Evolutionary conservation across 192 early-diverging fungal genomes (phyloP), one percentile per base, ranked within the genome.

Genomic region (Funneliformis geosporum): DNA sequence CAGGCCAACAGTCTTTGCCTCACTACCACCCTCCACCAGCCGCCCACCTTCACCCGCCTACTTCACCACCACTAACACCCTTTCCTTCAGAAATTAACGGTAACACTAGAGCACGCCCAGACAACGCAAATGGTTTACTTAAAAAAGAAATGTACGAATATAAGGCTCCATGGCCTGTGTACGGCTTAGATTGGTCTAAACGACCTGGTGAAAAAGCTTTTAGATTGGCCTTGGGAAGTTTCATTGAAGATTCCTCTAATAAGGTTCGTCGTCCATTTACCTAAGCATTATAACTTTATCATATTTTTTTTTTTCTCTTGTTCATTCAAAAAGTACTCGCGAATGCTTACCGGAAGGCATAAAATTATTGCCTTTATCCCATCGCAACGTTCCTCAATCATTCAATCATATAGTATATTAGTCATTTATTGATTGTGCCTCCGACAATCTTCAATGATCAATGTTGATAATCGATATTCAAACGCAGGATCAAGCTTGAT

Each of bases 131-230:
- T 14, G 60, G 64, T 38, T 39, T 62, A 47, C 64, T 55, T 4
- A 67, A 47, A 55, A 95, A 95, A 74, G 93, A 95, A 80, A 92
- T 93, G 50, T 92, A 93, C 82, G 90, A 93, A 73, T 95, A 95
- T 84, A 87, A 87, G 71, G 93, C 97, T 4, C 88, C 92, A 38
- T 96, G 92, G 89, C 91, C 93, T 1, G 90, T 97, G 8, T 98
- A 97, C 84, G 95, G 90, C 2, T 88, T 98, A 50, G 91, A 94
- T 79, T 98, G 97, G 97, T 92, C 85, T 25, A 91, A 93, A 74
- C 86, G 86, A 61, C 90, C 87, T 9, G 87, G 85, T 1, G 88
- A 90, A 60, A 85, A 89, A 61, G 82, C 92, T 65, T 96, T 96
- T 81, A 87, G 96, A 69, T 86, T 98, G 64, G 96, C 94, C 3